Base-by-base conservation (phyloP, 129 eudicot genomes). In the Silybum marianum region DNA sequence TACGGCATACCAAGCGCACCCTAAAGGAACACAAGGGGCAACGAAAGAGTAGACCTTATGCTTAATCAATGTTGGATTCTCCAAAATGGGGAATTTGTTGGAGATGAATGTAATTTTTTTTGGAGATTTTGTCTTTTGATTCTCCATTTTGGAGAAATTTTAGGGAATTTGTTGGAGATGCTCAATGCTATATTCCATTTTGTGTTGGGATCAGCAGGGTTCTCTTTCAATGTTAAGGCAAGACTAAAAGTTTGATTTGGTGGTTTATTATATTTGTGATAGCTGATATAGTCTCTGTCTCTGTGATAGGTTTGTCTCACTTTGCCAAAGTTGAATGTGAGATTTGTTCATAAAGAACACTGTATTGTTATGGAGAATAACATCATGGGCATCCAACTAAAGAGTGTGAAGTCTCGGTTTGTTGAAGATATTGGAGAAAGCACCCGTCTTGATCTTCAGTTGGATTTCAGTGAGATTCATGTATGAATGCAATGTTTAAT, bases 401-500 rank as follows among this genome's bases (percentile, higher is more conserved):
- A 87, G 85, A 87, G 95, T 74, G 79, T 75, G 44, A 95, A 93
- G 85, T 92, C 97, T 74, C 90, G 79, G 69, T 87, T 89, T 68
- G 72, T 75, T 88, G 99, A 95, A 91, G 99, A 95, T 83, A 92
- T 89, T 46, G 94, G 99, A 71, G 98, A 95, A 85, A 95, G 98
- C 85, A 90, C 90, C 36, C 90, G 90, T 73, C 95, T 95, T 82
- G 98, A 93, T 86, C 81, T 93, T 86, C 95, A 91, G 82, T 32
- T 95, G 90, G 99, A 95, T 78, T 93, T 93, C 79, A 93, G 99
- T 77, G 98, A 95, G 89, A 95, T 95, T 86, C 90, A 92, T 93
- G 99, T 95, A 91, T 77, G 94, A 69, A 10, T 38, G 46, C 42
- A 75, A 66, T 74, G 66, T 28, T 77, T 25, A 46, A 32, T 63